These are phyloP conservation scores for Pythium guiyangense DNA, from an alignment of 352 stramenopile genomes.

Conservation along the genomic window DNA sequence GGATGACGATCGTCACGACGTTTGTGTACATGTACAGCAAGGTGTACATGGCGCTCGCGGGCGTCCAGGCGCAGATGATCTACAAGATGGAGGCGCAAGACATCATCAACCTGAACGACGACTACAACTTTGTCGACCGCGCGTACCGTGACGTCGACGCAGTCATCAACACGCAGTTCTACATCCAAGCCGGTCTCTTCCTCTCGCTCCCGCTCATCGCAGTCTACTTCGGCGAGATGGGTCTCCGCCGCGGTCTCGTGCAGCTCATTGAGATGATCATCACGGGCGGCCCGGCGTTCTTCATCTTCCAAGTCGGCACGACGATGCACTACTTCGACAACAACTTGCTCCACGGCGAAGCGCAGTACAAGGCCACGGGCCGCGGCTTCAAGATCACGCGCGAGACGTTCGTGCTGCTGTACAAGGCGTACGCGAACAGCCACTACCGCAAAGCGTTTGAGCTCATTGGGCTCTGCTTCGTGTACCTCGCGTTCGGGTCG, in stretches of 20 bases:
- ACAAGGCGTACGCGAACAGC: constrained; percentile 65
- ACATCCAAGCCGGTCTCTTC: constrained; percentile 79
- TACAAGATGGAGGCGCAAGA: constrained; percentile 71
- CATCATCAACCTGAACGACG: constrained; percentile 61
- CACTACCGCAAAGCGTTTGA: constrained; percentile 83
- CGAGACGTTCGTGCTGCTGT: constrained; percentile 71
- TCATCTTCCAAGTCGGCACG: constrained; percentile 81
- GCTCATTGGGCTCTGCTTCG: constrained; percentile 61
- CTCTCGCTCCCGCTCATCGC: constrained; percentile 72
- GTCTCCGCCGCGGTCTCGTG: constrained; percentile 56
- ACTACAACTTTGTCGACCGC: constrained; percentile 49
- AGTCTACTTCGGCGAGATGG: constrained; percentile 81
- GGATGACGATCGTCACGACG: constrained; percentile 86
- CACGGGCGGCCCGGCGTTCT: constrained; percentile 65
- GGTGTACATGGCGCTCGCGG: constrained; percentile 71
- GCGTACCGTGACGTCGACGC: constrained; percentile 56
- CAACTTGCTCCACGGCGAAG: constrained; percentile 67
- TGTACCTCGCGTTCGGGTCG: constrained; percentile 69
- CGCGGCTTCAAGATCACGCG: constrained; percentile 83
- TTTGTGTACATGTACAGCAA: constrained; percentile 88
- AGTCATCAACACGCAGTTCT: constrained; percentile 83
- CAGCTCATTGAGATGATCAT: constrained; percentile 77
- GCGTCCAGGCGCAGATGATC: constrained; percentile 66
- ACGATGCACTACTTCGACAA: constrained; percentile 85
- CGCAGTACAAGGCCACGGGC: constrained; percentile 75